These are phyloP conservation scores for Talaromyces amestolkiae DNA, from an alignment of 2,329 filamentous ascomycete genomes.

Conservation along the genomic window DNA sequence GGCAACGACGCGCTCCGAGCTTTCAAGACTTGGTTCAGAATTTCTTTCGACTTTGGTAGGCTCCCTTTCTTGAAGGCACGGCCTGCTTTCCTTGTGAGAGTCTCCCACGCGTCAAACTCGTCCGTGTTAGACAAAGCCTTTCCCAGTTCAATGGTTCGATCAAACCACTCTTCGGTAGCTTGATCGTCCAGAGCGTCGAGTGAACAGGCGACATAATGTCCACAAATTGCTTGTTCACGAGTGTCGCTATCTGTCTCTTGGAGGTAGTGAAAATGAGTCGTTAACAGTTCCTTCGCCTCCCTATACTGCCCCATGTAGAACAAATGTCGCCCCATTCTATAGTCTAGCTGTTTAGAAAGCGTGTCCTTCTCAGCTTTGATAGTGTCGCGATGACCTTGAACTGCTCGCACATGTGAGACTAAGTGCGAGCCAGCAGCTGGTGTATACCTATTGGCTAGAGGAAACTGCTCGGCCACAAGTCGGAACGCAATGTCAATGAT, in stretches of 20 bases:
- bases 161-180: background rate
- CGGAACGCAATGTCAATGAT: background rate
- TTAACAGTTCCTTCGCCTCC: background rate
- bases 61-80: background rate
- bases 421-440: background rate
- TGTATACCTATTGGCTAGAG: background rate
- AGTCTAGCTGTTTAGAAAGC: background rate
- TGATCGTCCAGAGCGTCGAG: background rate
- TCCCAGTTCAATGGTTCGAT: background rate
- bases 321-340: background rate
- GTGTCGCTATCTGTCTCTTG: background rate
- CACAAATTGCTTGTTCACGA: background rate
- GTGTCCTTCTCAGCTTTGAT: background rate
- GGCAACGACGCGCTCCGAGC: background rate
- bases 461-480: background rate
- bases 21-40: background rate
- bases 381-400: background rate
- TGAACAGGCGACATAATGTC: background rate
- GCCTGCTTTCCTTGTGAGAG: background rate
- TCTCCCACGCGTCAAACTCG: background rate
- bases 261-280: background rate
- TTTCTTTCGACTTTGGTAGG: background rate
- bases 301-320: background rate
- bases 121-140: background rate
- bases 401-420: background rate